Percentiles rank a stretch among this genome's conserved stretches.
Conservation (phyloP, 805 yeast genomes). For the Gaillardinia entomophila region DNA sequence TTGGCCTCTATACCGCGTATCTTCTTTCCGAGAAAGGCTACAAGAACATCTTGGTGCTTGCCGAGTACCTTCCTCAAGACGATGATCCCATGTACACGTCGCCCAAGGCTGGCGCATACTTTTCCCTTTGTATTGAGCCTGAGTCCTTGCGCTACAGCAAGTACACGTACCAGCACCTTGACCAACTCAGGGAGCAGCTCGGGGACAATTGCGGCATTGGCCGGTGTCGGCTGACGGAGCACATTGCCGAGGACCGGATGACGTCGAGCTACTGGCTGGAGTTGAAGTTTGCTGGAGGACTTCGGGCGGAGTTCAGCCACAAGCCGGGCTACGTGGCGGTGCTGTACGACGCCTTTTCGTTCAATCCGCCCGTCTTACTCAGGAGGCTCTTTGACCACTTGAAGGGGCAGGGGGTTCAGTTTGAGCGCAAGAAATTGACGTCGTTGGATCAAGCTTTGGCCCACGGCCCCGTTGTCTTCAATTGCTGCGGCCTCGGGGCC, state of each 20-base stretch:
- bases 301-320: neutral
- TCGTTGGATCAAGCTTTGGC: slow-evolving; percentile 54
- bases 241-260: slow-evolving; percentile 1
- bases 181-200: slow-evolving; percentile 2
- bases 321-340: slow-evolving; percentile 1
- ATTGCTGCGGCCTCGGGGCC: slow-evolving; percentile 76
- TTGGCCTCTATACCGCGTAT: slow-evolving; percentile 60
- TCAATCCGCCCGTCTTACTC: slow-evolving; percentile 65
- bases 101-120: slow-evolving; percentile 62
- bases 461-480: slow-evolving; percentile 44
- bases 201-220: slow-evolving; percentile 3
- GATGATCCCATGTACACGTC: slow-evolving; percentile 68
- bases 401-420: slow-evolving; percentile 43
- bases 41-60: slow-evolving; percentile 48
- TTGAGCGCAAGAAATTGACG: slow-evolving; percentile 39
- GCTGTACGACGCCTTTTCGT: slow-evolving; percentile 16
- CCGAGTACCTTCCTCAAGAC: slow-evolving; percentile 73
- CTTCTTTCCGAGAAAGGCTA: slow-evolving; percentile 41
- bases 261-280: slow-evolving; percentile 1
- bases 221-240: slow-evolving; percentile 2
- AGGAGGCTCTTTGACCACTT: slow-evolving; percentile 42
- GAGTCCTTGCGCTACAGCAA: slow-evolving; percentile 3
- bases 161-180: slow-evolving; percentile 6
- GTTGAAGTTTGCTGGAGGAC: slow-evolving; percentile 3
- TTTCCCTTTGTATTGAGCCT: slow-evolving; percentile 25